Conservation (phyloP, 129 eudicot genomes). For the Helianthus tuberosus region DNA sequence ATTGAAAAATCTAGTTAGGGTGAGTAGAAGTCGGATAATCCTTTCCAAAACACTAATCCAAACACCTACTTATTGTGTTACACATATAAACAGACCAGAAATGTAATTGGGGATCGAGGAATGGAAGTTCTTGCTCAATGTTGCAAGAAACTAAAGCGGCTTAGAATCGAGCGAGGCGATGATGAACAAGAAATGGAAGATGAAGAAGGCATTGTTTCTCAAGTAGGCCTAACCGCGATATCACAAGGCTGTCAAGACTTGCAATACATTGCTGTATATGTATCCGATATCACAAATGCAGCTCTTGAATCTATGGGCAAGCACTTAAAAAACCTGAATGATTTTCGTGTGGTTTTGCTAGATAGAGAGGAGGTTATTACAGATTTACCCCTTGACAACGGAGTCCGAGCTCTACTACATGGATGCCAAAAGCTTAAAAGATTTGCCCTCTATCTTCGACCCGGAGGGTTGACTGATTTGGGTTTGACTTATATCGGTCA, state of each 20-base stretch:
- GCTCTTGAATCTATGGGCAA: slow-evolving; percentile 66
- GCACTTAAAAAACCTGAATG: slow-evolving; percentile 58
- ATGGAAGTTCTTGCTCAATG: slow-evolving; percentile 59
- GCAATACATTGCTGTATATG: slow-evolving; percentile 78
- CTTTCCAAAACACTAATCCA: not conserved
- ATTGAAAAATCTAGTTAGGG: not conserved
- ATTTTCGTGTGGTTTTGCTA: slow-evolving; percentile 77
- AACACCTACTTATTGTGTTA: not conserved
- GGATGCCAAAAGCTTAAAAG: slow-evolving; percentile 69
- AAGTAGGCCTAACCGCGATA: slow-evolving; percentile 67
- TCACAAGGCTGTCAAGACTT: slow-evolving; percentile 68
- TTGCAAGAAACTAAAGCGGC: slow-evolving; percentile 68
- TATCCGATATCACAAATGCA: slow-evolving; percentile 72
- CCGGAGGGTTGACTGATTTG: slow-evolving; percentile 66
- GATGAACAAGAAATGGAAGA: slow-evolving; percentile 83
- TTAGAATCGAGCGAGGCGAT: slow-evolving; percentile 84
- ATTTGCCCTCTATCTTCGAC: slow-evolving; percentile 75
- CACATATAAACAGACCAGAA: slow-evolving; percentile 61
- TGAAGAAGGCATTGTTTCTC: slow-evolving; percentile 75
- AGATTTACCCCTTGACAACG: slow-evolving; percentile 86
- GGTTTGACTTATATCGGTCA: slow-evolving; percentile 72
- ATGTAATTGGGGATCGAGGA: slow-evolving; percentile 75
- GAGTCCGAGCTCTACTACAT: slow-evolving; percentile 64
- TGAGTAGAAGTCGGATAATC: not conserved
- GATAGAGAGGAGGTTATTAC: slow-evolving; percentile 58